These are phyloP conservation scores for Kalaharituber pfeilii DNA, from an alignment of 2,329 filamentous ascomycete genomes.

Conservation along the genomic window DNA sequence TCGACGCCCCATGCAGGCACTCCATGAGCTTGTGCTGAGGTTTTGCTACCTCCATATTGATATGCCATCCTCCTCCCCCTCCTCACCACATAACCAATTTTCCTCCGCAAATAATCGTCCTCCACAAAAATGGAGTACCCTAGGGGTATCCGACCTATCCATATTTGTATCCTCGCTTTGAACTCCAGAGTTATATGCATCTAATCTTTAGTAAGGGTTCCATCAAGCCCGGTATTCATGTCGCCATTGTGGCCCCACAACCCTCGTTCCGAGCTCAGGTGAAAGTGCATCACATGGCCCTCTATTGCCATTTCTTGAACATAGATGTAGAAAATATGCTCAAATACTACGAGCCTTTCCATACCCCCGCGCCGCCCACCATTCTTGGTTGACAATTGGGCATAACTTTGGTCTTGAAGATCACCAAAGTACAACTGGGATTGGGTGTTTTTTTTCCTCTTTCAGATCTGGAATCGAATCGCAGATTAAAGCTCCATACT, in stretches of 20 bases:
- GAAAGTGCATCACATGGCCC: neutral
- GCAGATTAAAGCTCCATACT: neutral
- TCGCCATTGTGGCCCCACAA: too few relatives aligned
- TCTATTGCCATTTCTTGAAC: constrained; percentile 3
- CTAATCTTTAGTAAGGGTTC: constrained; percentile 3
- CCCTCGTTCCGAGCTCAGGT: too few relatives aligned
- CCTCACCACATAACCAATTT: neutral
- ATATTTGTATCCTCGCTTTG: neutral
- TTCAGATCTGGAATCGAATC: too few relatives aligned
- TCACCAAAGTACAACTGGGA: too few relatives aligned
- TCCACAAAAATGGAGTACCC: neutral
- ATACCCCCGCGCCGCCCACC: neutral
- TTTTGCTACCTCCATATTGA: neutral
- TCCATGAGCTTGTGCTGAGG: neutral
- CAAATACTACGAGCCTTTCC: neutral
- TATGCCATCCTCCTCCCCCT: neutral
- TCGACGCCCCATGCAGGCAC: neutral
- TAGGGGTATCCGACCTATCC: neutral
- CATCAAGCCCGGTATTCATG: constrained; percentile 5
- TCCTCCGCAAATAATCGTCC: neutral
- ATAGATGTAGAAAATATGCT: constrained; percentile 2
- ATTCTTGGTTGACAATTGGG: neutral
- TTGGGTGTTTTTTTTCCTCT: neutral
- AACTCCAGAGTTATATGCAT: constrained; percentile 2
- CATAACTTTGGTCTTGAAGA: neutral